Evolutionary conservation across 257 asterid genomes (phyloP).

Genomic region (Scutellaria galericulata): DNA sequence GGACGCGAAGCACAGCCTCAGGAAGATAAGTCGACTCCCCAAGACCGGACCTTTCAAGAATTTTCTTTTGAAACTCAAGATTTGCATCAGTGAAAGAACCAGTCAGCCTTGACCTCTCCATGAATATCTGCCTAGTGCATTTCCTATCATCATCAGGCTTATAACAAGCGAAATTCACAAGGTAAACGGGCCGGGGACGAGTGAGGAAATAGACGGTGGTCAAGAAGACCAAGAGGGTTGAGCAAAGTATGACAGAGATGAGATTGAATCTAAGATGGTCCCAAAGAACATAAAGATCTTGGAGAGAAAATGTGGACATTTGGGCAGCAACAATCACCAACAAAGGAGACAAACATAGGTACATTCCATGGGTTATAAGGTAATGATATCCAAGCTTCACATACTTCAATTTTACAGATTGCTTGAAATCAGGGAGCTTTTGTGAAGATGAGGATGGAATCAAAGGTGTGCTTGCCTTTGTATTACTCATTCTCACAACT

Average conservation of each 20-base stretch:
- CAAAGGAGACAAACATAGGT: slow-evolving; percentile 64
- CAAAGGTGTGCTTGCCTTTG: slow-evolving; percentile 45
- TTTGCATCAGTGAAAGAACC: slow-evolving; percentile 60
- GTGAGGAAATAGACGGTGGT: slow-evolving; percentile 73
- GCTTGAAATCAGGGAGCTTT: slow-evolving; percentile 80
- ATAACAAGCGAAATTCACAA: slow-evolving; percentile 73
- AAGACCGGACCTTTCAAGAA: slow-evolving; percentile 85
- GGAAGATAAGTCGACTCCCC: slow-evolving; percentile 82
- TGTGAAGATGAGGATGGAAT: slow-evolving; percentile 52
- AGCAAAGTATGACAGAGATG: slow-evolving; percentile 61
- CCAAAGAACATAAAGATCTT: slow-evolving; percentile 66
- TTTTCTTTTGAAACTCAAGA: slow-evolving; percentile 68
- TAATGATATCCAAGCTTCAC: slow-evolving; percentile 87
- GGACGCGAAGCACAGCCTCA: slow-evolving; percentile 66
- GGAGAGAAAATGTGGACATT: slow-evolving; percentile 65
- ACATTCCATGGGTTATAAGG: slow-evolving; percentile 85
- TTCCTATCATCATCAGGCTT: slow-evolving; percentile 70
- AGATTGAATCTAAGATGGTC: slow-evolving; percentile 78
- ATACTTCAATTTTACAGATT: slow-evolving; percentile 78
- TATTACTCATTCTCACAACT: slow-evolving; percentile 52
- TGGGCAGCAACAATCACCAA: slow-evolving; percentile 70
- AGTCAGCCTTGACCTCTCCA: slow-evolving; percentile 58
- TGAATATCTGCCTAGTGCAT: slow-evolving; percentile 70
- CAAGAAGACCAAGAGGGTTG: slow-evolving; percentile 67
- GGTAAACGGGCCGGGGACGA: slow-evolving; percentile 82